Conservation (phyloP, 768 basidiomycete species). For the Paxillus rubicundulus region DNA sequence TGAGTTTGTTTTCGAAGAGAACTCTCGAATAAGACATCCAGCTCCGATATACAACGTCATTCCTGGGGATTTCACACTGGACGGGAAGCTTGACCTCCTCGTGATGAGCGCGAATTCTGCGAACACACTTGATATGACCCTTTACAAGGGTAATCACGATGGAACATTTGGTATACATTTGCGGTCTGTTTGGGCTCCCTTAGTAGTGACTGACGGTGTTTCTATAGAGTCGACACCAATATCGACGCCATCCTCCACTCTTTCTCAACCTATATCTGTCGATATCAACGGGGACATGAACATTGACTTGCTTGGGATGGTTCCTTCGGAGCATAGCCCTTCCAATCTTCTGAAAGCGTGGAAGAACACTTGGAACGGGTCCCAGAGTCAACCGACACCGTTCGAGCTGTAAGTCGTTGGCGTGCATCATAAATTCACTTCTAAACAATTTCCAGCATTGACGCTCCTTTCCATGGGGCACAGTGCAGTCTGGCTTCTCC, state of each 20-base stretch:
- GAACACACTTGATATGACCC: conserved; percentile 57
- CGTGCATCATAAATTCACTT: background rate
- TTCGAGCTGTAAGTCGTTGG: conserved; percentile 61
- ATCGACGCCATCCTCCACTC: conserved; percentile 58
- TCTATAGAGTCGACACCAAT: conserved; percentile 37
- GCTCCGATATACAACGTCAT: conserved; percentile 73
- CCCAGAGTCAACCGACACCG: conserved; percentile 47
- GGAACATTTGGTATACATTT: conserved; percentile 63
- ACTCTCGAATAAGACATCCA: conserved; percentile 53
- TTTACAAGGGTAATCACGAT: conserved; percentile 64
- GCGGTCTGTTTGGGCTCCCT: background rate
- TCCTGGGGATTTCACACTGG: conserved; percentile 91
- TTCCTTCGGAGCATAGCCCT: conserved; percentile 38
- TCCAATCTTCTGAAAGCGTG: conserved; percentile 58
- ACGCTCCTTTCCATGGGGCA: conserved; percentile 57
- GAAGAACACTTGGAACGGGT: conserved; percentile 76
- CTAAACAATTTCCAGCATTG: conserved; percentile 38
- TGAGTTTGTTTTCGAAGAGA: conserved; percentile 52
- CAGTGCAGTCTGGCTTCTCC: conserved; percentile 82
- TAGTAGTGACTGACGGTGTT: background rate
- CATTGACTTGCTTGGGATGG: conserved; percentile 79
- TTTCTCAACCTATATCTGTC: conserved; percentile 80
- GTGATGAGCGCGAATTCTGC: conserved; percentile 70
- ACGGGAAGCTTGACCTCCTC: conserved; percentile 86
- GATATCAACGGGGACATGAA: conserved; percentile 88